These are phyloP conservation scores for Marasmius sp. DNA, from an alignment of 1,284 basidiomycete genomes.

Conservation along the genomic window DNA sequence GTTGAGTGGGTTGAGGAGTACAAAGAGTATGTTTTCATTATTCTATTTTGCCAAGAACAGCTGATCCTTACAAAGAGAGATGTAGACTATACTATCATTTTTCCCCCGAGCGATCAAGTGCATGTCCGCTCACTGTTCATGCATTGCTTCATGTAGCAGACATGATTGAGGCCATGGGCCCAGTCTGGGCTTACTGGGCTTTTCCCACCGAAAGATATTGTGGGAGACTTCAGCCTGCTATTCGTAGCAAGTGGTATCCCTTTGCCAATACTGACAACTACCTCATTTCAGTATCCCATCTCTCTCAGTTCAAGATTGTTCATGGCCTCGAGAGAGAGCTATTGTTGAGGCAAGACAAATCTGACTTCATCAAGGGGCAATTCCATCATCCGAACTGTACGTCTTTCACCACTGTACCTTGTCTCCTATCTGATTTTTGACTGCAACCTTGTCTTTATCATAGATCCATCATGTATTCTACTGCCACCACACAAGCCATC, in stretches of 20 bases:
- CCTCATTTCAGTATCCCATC: slow-evolving; percentile 24
- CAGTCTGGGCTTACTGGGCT: slow-evolving; percentile 45
- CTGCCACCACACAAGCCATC: too few relatives aligned
- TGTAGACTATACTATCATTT: slow-evolving; percentile 33
- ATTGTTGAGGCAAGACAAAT: too few relatives aligned
- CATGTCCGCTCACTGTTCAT: slow-evolving; percentile 24
- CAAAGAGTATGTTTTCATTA: slow-evolving; percentile 36
- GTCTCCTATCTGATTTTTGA: too few relatives aligned
- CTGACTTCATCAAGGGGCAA: too few relatives aligned
- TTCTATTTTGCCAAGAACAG: too few relatives aligned
- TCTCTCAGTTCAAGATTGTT: slow-evolving; percentile 21
- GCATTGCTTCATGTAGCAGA: slow-evolving; percentile 28
- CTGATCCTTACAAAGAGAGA: too few relatives aligned
- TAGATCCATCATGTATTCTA: too few relatives aligned
- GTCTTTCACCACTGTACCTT: too few relatives aligned
- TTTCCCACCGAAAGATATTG: slow-evolving; percentile 39
- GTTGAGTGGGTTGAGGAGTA: slow-evolving; percentile 41
- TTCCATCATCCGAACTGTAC: too few relatives aligned
- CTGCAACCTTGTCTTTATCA: too few relatives aligned
- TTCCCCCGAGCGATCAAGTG: slow-evolving; percentile 6
- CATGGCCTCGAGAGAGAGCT: too few relatives aligned
- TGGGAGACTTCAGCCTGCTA: slow-evolving; percentile 22
- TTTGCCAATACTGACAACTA: slow-evolving; percentile 26
- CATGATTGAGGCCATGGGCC: slow-evolving; percentile 31
- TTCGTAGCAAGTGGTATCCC: slow-evolving; percentile 28